Percentiles rank a stretch among this genome's conserved stretches.
phyloP scores from a whole-genome alignment of 768 basidiomycete species.

The Lactarius sanguifluus region DNA sequence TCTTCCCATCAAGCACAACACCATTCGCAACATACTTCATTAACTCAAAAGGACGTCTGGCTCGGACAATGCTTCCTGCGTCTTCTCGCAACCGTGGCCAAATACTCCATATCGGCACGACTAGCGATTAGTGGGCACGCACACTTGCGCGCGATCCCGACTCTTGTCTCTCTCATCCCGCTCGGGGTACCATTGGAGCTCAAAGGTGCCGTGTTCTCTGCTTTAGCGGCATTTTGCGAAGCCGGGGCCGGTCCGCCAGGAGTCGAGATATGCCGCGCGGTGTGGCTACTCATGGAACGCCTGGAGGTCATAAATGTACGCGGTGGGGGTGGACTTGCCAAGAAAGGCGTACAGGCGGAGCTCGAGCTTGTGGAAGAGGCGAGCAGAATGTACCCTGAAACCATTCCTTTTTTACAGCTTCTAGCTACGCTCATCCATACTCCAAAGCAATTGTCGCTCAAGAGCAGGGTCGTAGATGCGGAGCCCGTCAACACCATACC shows the following conservation, averaged over 20 bases:
- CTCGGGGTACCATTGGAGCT: constrained; percentile 85
- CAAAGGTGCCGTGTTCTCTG: constrained; percentile 81
- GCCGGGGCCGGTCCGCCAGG: constrained; percentile 73
- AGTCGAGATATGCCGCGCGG: constrained; percentile 75
- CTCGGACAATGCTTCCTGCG: constrained; percentile 80
- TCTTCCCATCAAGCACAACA: constrained; percentile 43
- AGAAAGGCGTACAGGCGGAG: constrained; percentile 83
- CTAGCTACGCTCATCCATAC: constrained; percentile 83
- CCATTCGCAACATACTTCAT: constrained; percentile 44
- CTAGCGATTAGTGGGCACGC: constrained; percentile 72
- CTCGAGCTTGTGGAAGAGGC: constrained; percentile 84
- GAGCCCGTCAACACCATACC: constrained; percentile 75
- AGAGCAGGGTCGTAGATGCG: constrained; percentile 56
- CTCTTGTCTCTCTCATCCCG: constrained; percentile 74
- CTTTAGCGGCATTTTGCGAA: constrained; percentile 78
- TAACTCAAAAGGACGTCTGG: constrained; percentile 70
- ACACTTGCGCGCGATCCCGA: constrained; percentile 79
- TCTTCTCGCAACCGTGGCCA: constrained; percentile 73
- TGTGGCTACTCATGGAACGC: constrained; percentile 85
- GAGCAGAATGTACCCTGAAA: constrained; percentile 80
- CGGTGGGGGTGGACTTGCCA: constrained; percentile 47
- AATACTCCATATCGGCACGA: constrained; percentile 74
- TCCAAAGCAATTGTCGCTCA: constrained; percentile 65
- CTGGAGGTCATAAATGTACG: constrained; percentile 82
- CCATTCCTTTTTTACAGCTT: constrained; percentile 83